These are phyloP conservation scores for Apiospora koreana DNA, from an alignment of 2,329 filamentous ascomycete genomes.

Conservation along the genomic window DNA sequence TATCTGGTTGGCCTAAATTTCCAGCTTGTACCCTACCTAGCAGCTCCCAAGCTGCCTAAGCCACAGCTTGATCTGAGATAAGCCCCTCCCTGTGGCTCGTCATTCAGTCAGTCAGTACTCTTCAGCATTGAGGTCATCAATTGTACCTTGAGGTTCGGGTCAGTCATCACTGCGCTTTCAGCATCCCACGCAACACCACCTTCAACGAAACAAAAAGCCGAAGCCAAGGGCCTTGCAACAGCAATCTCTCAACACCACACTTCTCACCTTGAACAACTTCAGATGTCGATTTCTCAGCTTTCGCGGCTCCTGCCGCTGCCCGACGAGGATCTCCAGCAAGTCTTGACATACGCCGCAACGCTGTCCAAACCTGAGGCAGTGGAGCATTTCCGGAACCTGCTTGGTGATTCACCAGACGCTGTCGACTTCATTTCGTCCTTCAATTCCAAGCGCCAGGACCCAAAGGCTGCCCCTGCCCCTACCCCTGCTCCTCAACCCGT, in stretches of 20 bases:
- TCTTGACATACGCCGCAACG: constrained; percentile 78
- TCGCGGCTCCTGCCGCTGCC: constrained; percentile 81
- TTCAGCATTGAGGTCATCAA: neutral
- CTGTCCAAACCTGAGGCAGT: constrained; percentile 77
- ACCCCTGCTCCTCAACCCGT: constrained; percentile 23
- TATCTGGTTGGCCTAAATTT: neutral
- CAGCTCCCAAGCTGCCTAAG: neutral
- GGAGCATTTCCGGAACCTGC: constrained; percentile 82
- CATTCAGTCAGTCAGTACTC: neutral
- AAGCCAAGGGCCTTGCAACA: neutral
- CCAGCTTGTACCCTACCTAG: neutral
- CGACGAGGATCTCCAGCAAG: constrained; percentile 78
- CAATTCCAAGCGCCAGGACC: constrained; percentile 64
- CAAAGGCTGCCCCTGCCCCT: constrained; percentile 25
- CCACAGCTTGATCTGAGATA: constrained; percentile 6
- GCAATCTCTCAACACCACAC: neutral
- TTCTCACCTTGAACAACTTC: neutral
- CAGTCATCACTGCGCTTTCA: neutral
- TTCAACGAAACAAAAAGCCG: no score
- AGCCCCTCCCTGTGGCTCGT: neutral
- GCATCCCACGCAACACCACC: no score
- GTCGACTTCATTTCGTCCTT: constrained; percentile 80
- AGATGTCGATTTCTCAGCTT: constrained; percentile 67
- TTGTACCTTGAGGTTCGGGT: neutral
- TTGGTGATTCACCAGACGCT: constrained; percentile 79